These are phyloP conservation scores for Niebla homalea DNA, from an alignment of 495 filamentous ascomycete genomes.

Conservation along the genomic window DNA sequence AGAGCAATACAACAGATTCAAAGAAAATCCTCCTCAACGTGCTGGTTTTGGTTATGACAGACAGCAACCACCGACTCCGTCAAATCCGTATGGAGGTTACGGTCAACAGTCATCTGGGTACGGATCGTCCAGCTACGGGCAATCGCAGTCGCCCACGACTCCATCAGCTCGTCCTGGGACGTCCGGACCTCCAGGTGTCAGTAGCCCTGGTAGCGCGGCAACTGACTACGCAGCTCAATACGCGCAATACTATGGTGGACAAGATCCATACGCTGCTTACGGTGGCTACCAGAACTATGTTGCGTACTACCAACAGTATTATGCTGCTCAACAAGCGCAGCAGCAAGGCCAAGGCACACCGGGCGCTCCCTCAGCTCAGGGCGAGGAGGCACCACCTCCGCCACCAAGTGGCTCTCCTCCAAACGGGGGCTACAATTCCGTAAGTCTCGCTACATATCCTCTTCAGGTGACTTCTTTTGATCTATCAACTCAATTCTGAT, in stretches of 20 bases:
- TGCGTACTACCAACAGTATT: constrained; percentile 57
- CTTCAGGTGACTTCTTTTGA: not conserved
- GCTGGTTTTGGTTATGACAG: constrained; percentile 3
- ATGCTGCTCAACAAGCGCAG: constrained; percentile 46
- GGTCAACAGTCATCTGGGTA: constrained; percentile 18
- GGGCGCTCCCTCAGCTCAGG: constrained; percentile 39
- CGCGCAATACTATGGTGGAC: constrained; percentile 62
- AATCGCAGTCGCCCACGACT: constrained; percentile 26
- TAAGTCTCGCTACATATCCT: constrained; percentile 25
- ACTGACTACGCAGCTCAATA: constrained; percentile 66
- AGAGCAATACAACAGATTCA: constrained; percentile 78
- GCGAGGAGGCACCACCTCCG: constrained; percentile 51
- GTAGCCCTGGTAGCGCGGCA: constrained; percentile 15
- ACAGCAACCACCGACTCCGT: not conserved
- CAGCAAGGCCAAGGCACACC: constrained; percentile 27
- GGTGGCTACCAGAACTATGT: constrained; percentile 76
- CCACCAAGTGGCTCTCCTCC: constrained; percentile 36
- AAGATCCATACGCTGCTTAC: constrained; percentile 84
- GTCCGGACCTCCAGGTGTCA: constrained; percentile 29
- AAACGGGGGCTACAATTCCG: constrained; percentile 52
- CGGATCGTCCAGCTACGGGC: constrained; percentile 23
- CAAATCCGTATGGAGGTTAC: constrained; percentile 18
- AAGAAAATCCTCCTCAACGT: constrained; percentile 65
- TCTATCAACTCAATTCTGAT: no score
- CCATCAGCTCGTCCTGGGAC: constrained; percentile 22